These are phyloP conservation scores for Chrysoporthe deuterocubensis DNA, from an alignment of 2,329 filamentous ascomycete species.

Conservation along the genomic window DNA sequence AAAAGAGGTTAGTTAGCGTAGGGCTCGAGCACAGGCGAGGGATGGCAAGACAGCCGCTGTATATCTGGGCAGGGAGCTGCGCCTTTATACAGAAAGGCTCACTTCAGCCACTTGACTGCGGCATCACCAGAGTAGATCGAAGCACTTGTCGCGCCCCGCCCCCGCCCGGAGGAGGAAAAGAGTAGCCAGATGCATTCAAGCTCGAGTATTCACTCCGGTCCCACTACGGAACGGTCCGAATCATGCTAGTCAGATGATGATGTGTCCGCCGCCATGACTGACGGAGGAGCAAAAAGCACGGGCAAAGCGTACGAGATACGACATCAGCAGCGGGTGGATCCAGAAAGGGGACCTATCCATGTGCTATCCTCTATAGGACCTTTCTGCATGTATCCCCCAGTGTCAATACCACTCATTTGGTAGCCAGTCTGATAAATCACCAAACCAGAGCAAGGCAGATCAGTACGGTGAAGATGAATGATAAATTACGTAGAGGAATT, in stretches of 20 bases:
- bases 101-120: not conserved
- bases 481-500: too few species aligned
- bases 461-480: too few species aligned
- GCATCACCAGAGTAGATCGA: not conserved
- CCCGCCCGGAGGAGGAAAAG: not conserved
- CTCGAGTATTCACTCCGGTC: not conserved
- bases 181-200: not conserved
- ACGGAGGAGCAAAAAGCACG: not conserved
- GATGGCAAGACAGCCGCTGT: not conserved
- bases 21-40: not conserved
- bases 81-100: not conserved
- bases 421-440: too few species aligned
- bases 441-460: rapidly evolving
- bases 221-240: conserved; percentile 6
- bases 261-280: not conserved
- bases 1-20: too few species aligned
- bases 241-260: not conserved
- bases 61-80: not conserved
- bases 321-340: not conserved
- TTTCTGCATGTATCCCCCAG: not conserved
- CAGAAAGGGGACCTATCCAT: too few species aligned
- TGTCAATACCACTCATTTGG: too few species aligned
- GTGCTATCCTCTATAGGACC: not conserved
- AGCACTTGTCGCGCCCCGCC: too few species aligned
- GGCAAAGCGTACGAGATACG: not conserved